Percentiles rank a stretch among this genome's conserved stretches.
These are phyloP conservation scores for Blastobotrys indianensis DNA, from an alignment of 1,139 yeast species.

Conservation along the genomic window DNA sequence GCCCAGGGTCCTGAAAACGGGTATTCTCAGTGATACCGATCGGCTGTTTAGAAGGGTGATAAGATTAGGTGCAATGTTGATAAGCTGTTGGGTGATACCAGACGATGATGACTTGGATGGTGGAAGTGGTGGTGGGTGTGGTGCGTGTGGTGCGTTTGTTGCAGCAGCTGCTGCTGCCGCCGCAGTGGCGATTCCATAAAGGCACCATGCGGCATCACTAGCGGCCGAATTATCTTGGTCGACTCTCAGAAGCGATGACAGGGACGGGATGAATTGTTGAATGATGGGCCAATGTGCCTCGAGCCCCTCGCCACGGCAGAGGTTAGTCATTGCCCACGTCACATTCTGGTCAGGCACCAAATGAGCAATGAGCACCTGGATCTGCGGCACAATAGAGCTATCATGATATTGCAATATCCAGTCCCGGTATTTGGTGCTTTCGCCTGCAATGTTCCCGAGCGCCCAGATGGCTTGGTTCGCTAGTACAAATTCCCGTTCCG, in stretches of 20 bases:
- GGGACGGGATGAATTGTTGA: conserved; percentile 1
- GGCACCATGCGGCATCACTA: conserved; percentile 9
- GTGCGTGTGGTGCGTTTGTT: background rate
- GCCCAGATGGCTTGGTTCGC: conserved; percentile 12
- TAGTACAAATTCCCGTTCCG: background rate
- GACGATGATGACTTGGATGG: too few species aligned
- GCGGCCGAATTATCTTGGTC: conserved; percentile 1
- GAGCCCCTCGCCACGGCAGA: conserved; percentile 7
- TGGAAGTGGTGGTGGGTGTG: too few species aligned
- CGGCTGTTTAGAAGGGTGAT: background rate
- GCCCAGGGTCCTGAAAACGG: conserved; percentile 7
- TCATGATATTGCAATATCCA: conserved; percentile 1
- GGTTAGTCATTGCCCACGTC: conserved; percentile 11
- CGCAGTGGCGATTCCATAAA: conserved; percentile 5
- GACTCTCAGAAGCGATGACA: background rate
- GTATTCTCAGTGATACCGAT: conserved; percentile 7
- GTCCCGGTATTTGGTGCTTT: conserved; percentile 6
- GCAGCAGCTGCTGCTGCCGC: conserved; percentile 4
- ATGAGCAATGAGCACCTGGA: background rate
- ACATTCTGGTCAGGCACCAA: conserved; percentile 8
- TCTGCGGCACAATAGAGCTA: background rate
- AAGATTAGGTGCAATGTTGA: background rate
- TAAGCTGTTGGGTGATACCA: background rate
- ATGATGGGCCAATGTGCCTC: conserved; percentile 4
- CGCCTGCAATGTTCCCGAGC: conserved; percentile 11